Conservation (phyloP, 805 yeast genomes). For the Schizosaccharomyces cryophilus region DNA sequence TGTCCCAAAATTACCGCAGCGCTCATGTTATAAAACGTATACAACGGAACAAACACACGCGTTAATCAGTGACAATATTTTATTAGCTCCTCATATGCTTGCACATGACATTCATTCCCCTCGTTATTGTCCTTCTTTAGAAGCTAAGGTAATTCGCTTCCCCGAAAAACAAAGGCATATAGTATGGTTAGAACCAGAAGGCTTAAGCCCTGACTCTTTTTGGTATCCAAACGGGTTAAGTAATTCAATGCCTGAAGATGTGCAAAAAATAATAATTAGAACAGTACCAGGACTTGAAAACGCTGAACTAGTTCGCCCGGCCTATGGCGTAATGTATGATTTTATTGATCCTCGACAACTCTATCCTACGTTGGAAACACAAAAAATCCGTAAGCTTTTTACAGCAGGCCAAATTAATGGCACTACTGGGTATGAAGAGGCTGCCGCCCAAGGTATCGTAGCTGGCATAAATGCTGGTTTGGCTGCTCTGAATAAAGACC, state of each 20-base stretch:
- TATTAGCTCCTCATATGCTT: conserved; percentile 66
- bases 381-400: conserved; percentile 47
- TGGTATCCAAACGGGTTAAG: conserved; percentile 85
- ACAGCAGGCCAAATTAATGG: conserved; percentile 97
- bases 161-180: conserved; percentile 51
- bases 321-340: conserved; percentile 97
- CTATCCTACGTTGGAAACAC: conserved; percentile 55
- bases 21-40: conserved; percentile 48
- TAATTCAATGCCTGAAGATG: conserved; percentile 85
- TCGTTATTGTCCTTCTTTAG: conserved; percentile 89
- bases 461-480: conserved; percentile 94
- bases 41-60: conserved; percentile 60
- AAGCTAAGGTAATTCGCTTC: conserved; percentile 63
- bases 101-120: conserved; percentile 84
- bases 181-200: conserved; percentile 94
- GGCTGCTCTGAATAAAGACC: conserved; percentile 17
- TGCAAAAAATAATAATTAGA: conserved; percentile 48
- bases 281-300: conserved; percentile 75
- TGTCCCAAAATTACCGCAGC: conserved; percentile 15
- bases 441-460: conserved; percentile 84
- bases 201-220: conserved; percentile 59
- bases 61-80: conserved; percentile 40
- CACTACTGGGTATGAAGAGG: conserved; percentile 97
- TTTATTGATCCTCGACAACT: conserved; percentile 85
- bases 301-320: conserved; percentile 77